These are phyloP conservation scores for Monilinia vaccinii-corymbosi DNA, from an alignment of 2,329 filamentous ascomycete species.

Conservation along the genomic window DNA sequence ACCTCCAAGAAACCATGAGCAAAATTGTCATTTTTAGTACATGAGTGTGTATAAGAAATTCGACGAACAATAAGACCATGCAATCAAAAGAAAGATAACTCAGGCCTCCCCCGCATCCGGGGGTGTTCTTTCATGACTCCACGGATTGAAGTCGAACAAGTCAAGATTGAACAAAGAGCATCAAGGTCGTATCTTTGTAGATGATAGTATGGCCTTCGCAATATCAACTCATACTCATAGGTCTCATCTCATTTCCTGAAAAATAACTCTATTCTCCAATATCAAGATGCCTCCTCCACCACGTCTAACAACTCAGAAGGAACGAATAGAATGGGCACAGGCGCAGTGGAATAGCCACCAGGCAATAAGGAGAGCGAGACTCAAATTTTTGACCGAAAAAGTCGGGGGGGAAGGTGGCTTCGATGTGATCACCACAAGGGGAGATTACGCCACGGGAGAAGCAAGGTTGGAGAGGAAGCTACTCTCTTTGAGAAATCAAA, in stretches of 20 bases:
- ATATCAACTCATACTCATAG: not conserved
- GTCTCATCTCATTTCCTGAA: not conserved
- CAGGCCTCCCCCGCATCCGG: not conserved
- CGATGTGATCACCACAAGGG: not conserved
- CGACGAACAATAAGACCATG: not conserved
- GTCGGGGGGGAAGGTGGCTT: not conserved
- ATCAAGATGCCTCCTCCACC: slow-evolving; percentile 1
- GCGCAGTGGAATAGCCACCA: not conserved
- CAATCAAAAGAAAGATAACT: not conserved
- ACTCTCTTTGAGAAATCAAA: not conserved
- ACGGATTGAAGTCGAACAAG: not conserved
- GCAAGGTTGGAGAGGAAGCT: not conserved
- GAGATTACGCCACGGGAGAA: not conserved
- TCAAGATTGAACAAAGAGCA: not conserved
- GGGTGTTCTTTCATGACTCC: not conserved
- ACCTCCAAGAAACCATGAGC: not conserved
- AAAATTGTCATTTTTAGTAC: not conserved
- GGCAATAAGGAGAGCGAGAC: not conserved
- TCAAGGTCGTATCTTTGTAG: not conserved
- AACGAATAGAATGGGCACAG: not conserved
- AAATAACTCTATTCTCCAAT: not conserved
- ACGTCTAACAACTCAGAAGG: not conserved
- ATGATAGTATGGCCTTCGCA: not conserved
- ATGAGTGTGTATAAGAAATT: not conserved
- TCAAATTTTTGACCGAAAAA: not conserved